Evolutionary conservation across 1,284 basidiomycete species (phyloP).

Genomic region (Ganoderma leucocontextum): DNA sequence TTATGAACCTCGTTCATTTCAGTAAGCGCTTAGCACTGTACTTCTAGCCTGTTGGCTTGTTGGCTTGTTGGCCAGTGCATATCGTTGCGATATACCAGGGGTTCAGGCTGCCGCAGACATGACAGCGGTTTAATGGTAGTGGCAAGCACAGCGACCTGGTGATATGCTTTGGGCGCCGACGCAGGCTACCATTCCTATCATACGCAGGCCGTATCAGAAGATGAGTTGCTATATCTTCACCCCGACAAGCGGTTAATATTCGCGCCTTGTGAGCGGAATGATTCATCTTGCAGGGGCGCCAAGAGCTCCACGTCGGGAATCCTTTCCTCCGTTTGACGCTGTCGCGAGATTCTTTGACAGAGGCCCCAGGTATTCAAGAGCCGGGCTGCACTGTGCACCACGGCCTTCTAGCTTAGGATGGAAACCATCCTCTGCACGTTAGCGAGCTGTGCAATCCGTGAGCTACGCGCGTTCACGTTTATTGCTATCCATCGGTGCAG

Average conservation of each 20-base stretch:
- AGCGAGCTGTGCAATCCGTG: too few relatives aligned
- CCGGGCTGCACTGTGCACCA: neutral
- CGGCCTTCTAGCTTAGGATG: neutral
- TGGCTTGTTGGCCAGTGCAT: neutral
- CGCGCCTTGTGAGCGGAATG: neutral
- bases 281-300: neutral
- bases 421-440: neutral
- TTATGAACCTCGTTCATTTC: neutral
- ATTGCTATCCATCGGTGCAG: neutral
- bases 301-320: neutral
- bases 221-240: neutral
- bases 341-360: neutral
- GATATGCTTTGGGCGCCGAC: neutral
- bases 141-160: neutral
- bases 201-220: neutral
- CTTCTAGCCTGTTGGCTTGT: neutral
- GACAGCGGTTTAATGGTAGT: neutral
- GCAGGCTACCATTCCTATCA: neutral
- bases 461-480: neutral
- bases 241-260: neutral
- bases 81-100: neutral
- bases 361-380: neutral
- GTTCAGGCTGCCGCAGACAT: neutral
- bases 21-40: neutral
- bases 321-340: neutral